Base-by-base conservation (phyloP, 192 early-diverging fungal species). In the Jimgerdemannia flammicorona region DNA sequence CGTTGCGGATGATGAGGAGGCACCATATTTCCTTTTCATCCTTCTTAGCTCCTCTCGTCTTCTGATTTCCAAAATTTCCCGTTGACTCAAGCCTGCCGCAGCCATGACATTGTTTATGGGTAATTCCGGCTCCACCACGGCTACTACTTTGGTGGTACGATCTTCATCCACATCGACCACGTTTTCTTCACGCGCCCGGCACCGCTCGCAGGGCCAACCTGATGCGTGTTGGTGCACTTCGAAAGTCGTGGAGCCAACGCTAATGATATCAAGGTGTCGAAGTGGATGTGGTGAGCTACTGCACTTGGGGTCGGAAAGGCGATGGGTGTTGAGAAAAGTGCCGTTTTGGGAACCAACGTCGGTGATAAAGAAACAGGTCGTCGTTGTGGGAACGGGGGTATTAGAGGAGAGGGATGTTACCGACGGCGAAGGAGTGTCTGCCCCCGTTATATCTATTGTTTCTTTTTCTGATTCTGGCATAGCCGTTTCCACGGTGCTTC, bases 291-390 rank as follows among this genome's bases (percentile, higher is more conserved):
- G 94, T 39, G 84, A 79, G 75, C 91, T 92, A 20, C 88, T 84
- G 3, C 77, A 70, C 74, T 92, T 95, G 59, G 90, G 44, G 3
- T 84, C 81, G 0, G 92, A 92, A 10, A 95, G 80, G 40, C 94
- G 82, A 40, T 78, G 64, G 6, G 81, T 84, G 75, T 95, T 94
- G 44, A 94, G 75, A 74, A 90, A 89, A 1, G 94, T 94, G 3
- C 94, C 94, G 67, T 95, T 90, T 4, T 88, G 90, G 11, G 94
- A 95, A 6, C 92, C 93, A 40, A 81, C 81, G 67, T 93, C 92
- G 4, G 87, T 81, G 43, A 93, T 78, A 72, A 59, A 71, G 19
- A 81, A 81, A 3, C 39, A 29, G 3, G 65, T 70, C 4, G 66
- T 59, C 2, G 49, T 59, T 6, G 14, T 59, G 6, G 49, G 49